These are phyloP conservation scores for Raphanus hybrid DNA, from an alignment of 441 rosid species.

Conservation along the genomic window DNA sequence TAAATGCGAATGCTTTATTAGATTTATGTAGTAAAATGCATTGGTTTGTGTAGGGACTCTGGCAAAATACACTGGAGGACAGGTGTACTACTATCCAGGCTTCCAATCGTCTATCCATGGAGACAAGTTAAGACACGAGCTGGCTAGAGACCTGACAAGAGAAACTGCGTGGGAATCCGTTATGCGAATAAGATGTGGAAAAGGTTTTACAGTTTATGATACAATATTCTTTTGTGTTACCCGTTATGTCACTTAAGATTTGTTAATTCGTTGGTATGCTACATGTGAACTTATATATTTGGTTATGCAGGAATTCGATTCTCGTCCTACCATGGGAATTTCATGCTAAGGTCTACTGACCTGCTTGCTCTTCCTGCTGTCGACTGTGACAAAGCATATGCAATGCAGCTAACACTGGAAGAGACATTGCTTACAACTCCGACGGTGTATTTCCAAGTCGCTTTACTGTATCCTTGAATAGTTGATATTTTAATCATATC, in stretches of 20 bases:
- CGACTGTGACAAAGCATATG: slow-evolving; percentile 99
- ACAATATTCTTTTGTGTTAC: slow-evolving; percentile 1
- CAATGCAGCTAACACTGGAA: slow-evolving; percentile 91
- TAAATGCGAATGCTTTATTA: not conserved
- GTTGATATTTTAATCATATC: slow-evolving; percentile 14
- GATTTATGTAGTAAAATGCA: slow-evolving; percentile 15
- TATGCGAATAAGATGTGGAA: slow-evolving; percentile 99
- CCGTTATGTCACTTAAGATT: slow-evolving; percentile 13
- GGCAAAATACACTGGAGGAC: slow-evolving; percentile 98
- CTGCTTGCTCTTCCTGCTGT: slow-evolving; percentile 96
- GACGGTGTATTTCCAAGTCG: slow-evolving; percentile 97
- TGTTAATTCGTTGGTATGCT: slow-evolving; percentile 30
- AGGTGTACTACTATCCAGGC: slow-evolving; percentile 89
- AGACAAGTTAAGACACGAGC: slow-evolving; percentile 86
- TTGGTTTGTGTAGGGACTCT: slow-evolving; percentile 67
- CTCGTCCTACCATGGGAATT: slow-evolving; percentile 96
- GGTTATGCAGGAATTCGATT: slow-evolving; percentile 83
- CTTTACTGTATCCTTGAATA: slow-evolving; percentile 90
- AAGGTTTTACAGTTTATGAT: slow-evolving; percentile 58
- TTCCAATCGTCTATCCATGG: slow-evolving; percentile 79
- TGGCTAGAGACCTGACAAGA: slow-evolving; percentile 93
- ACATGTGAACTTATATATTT: slow-evolving; percentile 39
- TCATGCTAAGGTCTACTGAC: slow-evolving; percentile 98
- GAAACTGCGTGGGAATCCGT: slow-evolving; percentile 99
- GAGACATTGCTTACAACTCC: slow-evolving; percentile 89